Conservation (phyloP, 2,329 filamentous ascomycete genomes). For the Trichophyton mentagrophytes region DNA sequence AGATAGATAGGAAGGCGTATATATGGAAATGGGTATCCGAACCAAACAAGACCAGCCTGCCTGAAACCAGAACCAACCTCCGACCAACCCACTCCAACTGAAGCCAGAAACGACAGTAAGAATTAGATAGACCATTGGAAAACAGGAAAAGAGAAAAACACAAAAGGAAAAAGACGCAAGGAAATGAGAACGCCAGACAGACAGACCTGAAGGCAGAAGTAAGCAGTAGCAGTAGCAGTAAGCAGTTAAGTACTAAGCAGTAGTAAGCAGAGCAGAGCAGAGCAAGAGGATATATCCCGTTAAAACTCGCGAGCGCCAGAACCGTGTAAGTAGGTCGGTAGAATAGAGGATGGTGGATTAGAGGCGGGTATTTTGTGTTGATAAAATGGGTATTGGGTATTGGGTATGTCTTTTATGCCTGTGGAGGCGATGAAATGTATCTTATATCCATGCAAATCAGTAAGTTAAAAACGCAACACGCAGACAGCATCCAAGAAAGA, state of each 20-base stretch:
- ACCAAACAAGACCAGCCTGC: neutral
- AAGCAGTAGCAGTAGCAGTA: neutral
- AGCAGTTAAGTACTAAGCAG: no score
- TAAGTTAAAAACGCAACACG: neutral
- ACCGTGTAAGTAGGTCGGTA: neutral
- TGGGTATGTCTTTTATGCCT: neutral
- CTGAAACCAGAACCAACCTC: neutral
- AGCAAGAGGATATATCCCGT: neutral
- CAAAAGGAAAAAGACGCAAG: no score
- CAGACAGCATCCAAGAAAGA: neutral
- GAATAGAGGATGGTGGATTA: neutral
- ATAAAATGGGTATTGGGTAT: neutral
- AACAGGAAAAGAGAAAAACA: no score
- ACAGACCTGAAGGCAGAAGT: neutral
- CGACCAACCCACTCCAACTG: neutral
- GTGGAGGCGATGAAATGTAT: neutral
- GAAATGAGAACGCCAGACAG: neutral
- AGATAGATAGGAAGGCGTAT: neutral
- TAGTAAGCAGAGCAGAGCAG: no score
- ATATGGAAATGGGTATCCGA: neutral
- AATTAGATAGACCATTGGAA: neutral
- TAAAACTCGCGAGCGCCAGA: neutral
- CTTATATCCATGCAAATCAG: neutral
- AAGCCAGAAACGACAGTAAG: neutral
- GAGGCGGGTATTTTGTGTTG: neutral